These are phyloP conservation scores for Cladosporium sp. DNA, from an alignment of 2,329 filamentous ascomycete genomes.

Conservation along the genomic window DNA sequence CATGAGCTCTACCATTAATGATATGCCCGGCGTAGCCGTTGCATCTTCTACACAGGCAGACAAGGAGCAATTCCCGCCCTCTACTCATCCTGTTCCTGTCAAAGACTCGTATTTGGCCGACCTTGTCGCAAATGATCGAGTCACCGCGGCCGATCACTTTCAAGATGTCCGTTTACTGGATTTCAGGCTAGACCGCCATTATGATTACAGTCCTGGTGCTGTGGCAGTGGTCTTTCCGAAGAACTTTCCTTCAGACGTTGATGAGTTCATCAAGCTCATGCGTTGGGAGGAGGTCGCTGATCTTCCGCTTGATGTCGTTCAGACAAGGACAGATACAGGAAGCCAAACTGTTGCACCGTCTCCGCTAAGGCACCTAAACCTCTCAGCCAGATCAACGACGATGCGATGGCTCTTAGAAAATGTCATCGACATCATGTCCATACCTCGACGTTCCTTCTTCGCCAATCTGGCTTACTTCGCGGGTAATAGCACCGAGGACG, in stretches of 20 bases:
- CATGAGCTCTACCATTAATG: not conserved
- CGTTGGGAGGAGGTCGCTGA: slow-evolving; percentile 71
- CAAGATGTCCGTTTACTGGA: slow-evolving; percentile 86
- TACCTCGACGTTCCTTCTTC: slow-evolving; percentile 84
- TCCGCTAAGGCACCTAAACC: slow-evolving; percentile 33
- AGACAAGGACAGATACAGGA: slow-evolving; percentile 21
- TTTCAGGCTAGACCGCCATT: slow-evolving; percentile 43
- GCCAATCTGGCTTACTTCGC: slow-evolving; percentile 71
- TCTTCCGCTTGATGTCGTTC: slow-evolving; percentile 51
- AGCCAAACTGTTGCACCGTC: slow-evolving; percentile 30
- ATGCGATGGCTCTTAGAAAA: slow-evolving; percentile 71
- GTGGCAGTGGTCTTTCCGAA: slow-evolving; percentile 78
- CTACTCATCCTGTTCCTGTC: slow-evolving; percentile 50
- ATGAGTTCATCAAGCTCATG: slow-evolving; percentile 71
- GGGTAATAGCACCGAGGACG: slow-evolving; percentile 49
- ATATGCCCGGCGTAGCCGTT: not conserved
- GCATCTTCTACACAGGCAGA: not conserved
- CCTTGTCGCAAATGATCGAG: slow-evolving; percentile 59
- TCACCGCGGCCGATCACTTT: slow-evolving; percentile 75
- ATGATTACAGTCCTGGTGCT: slow-evolving; percentile 64
- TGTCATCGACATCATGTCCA: slow-evolving; percentile 81
- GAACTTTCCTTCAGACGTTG: slow-evolving; percentile 77
- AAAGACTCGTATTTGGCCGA: slow-evolving; percentile 51
- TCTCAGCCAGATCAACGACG: slow-evolving; percentile 46
- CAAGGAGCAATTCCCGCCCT: slow-evolving; percentile 21